phyloP scores from a whole-genome alignment of 2,329 filamentous ascomycete species.

The Aspergillus oerlinghausenensis region DNA sequence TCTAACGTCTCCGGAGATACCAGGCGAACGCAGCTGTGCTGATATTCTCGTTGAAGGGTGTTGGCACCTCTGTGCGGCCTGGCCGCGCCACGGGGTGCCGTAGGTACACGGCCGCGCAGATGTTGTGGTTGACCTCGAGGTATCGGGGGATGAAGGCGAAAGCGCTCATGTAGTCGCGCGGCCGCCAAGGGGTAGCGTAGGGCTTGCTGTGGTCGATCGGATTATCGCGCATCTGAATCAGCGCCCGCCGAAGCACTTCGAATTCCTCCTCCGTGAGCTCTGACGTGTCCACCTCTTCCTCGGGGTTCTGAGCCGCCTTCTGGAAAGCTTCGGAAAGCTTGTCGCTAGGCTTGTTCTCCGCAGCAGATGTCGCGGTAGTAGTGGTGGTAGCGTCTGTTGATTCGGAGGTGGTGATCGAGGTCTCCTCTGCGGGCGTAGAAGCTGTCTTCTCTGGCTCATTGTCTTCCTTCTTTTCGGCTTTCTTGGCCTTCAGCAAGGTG shows the following conservation, averaged over 20 bases:
- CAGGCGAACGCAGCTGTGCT: constrained; percentile 85
- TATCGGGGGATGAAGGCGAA: constrained; percentile 96
- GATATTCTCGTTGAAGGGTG: constrained; percentile 67
- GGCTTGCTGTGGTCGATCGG: constrained; percentile 72
- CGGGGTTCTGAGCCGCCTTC: constrained; percentile 26
- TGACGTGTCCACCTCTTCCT: constrained; percentile 35
- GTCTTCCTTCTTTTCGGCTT: constrained; percentile 18
- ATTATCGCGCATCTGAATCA: constrained; percentile 67
- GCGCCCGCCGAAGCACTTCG: constrained; percentile 49
- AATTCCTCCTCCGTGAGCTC: constrained; percentile 48
- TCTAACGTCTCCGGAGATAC: constrained; percentile 79
- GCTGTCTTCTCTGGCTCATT: constrained; percentile 17
- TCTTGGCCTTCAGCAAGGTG: constrained; percentile 42
- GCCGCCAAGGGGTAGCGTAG: constrained; percentile 86
- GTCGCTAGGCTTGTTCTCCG: constrained; percentile 17
- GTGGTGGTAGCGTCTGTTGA: constrained; percentile 7
- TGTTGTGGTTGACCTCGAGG: constrained; percentile 95
- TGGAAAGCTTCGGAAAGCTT: constrained; percentile 33
- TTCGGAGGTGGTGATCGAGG: constrained; percentile 6
- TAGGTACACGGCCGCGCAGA: constrained; percentile 92
- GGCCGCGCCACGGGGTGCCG: constrained; percentile 86
- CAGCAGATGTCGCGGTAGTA: constrained; percentile 12
- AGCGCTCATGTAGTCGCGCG: constrained; percentile 78
- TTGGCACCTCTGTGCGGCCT: constrained; percentile 76
- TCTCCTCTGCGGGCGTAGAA: constrained; percentile 10